These are phyloP conservation scores for Daldinia grandis DNA, from an alignment of 495 filamentous ascomycete species.

Conservation along the genomic window DNA sequence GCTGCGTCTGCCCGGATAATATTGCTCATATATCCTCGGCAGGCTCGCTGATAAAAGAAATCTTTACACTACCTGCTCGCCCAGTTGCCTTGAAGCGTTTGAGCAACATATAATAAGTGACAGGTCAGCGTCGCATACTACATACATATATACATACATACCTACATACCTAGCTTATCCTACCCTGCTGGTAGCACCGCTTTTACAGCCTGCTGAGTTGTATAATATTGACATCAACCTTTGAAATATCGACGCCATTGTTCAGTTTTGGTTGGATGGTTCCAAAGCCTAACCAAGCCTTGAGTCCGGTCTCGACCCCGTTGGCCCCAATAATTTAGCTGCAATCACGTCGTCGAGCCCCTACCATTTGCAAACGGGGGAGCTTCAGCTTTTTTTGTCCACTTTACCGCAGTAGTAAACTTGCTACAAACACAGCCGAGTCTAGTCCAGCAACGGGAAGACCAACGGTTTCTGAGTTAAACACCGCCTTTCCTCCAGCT, in stretches of 20 bases:
- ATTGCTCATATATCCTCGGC: conserved; percentile 24
- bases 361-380: conserved; percentile 35
- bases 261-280: neutral
- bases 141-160: conserved; percentile 5
- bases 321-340: conserved; percentile 30
- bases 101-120: conserved; percentile 27
- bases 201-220: conserved; percentile 2
- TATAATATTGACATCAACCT: conserved; percentile 37
- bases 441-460: conserved; percentile 33
- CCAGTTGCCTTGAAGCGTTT: conserved; percentile 4
- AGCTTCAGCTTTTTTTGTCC: conserved; percentile 13
- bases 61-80: no score
- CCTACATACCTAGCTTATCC: conserved; percentile 11
- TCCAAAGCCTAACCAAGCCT: conserved; percentile 12
- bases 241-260: conserved; percentile 37
- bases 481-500: conserved; percentile 11
- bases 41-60: conserved; percentile 33
- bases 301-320: conserved; percentile 33
- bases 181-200: conserved; percentile 17
- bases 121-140: conserved; percentile 26
- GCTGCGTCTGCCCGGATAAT: conserved; percentile 10
- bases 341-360: conserved; percentile 35
- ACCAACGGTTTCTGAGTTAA: conserved; percentile 24
- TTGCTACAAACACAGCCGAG: conserved; percentile 28
- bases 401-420: conserved; percentile 23